Evolutionary conservation across 805 yeast genomes (phyloP), one percentile per base, ranked within the genome.

Genomic region (Myxozyma kluyveri): DNA sequence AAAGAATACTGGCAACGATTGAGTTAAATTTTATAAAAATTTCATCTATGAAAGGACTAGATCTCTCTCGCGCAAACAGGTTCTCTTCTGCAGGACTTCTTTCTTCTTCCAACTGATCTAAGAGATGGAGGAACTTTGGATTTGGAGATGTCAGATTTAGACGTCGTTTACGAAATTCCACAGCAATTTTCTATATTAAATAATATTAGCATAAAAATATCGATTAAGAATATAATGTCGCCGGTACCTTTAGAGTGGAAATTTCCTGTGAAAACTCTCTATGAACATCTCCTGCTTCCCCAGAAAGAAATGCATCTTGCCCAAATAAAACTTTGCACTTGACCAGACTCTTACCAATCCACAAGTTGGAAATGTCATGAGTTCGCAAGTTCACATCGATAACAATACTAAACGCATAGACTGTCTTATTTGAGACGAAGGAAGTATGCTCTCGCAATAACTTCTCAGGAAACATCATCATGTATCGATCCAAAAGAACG

Each of bases 61-160:
- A 80, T 12, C 73, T 67, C 43, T 77, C 75, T 35, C 78, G 75
- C 53, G 84, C 82, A 67, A 84, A 86, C 21, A 88, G 78, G 64
- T 88, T 88, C 65, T 87, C 73, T 59, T 81, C 79, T 48, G 86
- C 77, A 43, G 83, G 77, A 9, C 83, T 87, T 57, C 79, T 81
- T 62, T 89, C 96, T 63, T 90, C 96, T 67, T 90, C 97, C 50
- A 88, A 70, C 62, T 83, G 88, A 64, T 86, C 88, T 60, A 89
- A 73, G 42, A 90, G 71, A 1, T 90, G 80, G 58, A 88, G 72
- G 31, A 75, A 72, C 1, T 74, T 73, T 3, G 56, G 36, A 32
- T 75, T 75, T 10, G 75, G 79, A 43, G 81, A 69, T 2, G 69
- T 64, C 3, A 72, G 65, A 59, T 81, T 79, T 42, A 84, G 70